Base-by-base conservation (phyloP, 768 basidiomycete species). In the Lactifluus volemus region DNA sequence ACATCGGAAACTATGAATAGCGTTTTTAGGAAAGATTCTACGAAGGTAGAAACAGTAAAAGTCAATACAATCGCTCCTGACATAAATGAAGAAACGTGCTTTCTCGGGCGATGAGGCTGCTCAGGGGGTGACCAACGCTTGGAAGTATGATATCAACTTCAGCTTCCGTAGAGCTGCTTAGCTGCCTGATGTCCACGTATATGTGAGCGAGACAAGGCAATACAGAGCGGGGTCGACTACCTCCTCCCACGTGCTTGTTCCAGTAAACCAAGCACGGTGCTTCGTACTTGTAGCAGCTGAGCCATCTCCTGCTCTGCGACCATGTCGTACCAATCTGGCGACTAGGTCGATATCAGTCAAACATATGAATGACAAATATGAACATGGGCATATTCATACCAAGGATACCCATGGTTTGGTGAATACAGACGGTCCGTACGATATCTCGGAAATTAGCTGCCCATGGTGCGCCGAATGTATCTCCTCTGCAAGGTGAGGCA, bases 401-500 rank as follows among this genome's bases (percentile, higher is more conserved):
- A 90, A 68, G 25, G 83, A 79, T 48, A 66, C 68, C 93, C 93
- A 96, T n/a, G 73, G 75, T 3, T 75, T 77, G 62, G 76, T 75
- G 68, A 94, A 96, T n/a, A 90, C 79, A 0, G 91, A 94, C 0
- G 69, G n/a, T 0, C 61, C 70, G 70, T 70, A 71, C 65, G 59
- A 53, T 19, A 65, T 66, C 8, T 67, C 55, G 12, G 59, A 55
- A 0, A 21, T 58, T 56, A 63, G 36, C 38, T 59, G 49, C 59
- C 55, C 19, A 42, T 14, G 38, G 10, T 73, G 70, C 14, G 70
- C 70, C 25, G 76, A 73, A 66, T 89, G 80, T 58, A 95, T 83
- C 71, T 98, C 96, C 72, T 97, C 94, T 0, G 92, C 89, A 5
- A 97, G 80, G 69, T 96, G 89, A 9, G 96, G 96, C 2, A 92